phyloP scores from a whole-genome alignment of 169 alveolate genomes.

The Cryptosporidium canis region DNA sequence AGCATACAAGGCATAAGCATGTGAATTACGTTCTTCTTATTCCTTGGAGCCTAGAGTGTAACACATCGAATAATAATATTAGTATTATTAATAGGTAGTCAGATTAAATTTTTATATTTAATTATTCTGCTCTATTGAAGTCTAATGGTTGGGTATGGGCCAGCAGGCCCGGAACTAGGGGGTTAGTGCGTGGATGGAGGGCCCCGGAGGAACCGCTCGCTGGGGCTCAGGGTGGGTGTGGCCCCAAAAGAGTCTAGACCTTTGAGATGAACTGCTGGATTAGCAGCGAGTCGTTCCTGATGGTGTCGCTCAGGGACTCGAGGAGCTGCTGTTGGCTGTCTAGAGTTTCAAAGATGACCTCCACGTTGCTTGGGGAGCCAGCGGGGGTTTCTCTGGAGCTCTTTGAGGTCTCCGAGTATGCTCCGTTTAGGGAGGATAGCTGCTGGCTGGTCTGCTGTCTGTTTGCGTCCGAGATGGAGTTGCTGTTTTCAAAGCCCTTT shows the following conservation, averaged over 20 bases:
- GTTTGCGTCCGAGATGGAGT: not conserved
- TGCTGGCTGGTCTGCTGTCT: not conserved
- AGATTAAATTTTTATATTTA: slow-evolving; percentile 50
- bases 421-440: not conserved
- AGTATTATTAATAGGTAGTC: slow-evolving; percentile 13
- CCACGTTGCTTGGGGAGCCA: slow-evolving; percentile 24
- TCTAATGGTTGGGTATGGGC: not conserved
- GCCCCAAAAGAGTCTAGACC: not conserved
- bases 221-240: too few relatives aligned
- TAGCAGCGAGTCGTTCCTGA: slow-evolving; percentile 25
- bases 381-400: not conserved
- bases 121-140: not conserved
- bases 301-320: slow-evolving; percentile 33
- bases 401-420: not conserved
- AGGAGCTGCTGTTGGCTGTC: slow-evolving; percentile 47
- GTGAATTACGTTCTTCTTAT: not conserved
- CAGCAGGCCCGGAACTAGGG: too few relatives aligned
- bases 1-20: slow-evolving; percentile 86
- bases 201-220: too few relatives aligned
- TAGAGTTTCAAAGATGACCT: slow-evolving; percentile 43
- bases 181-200: too few relatives aligned
- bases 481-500: not conserved
- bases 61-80: not conserved
- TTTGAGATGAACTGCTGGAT: slow-evolving; percentile 25
- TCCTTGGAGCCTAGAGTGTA: not conserved